Percentiles rank a stretch among this genome's conserved stretches.
These are phyloP conservation scores for Umbellularia californica DNA, from an alignment of 164 flowering plant genomes.

Conservation along the genomic window DNA sequence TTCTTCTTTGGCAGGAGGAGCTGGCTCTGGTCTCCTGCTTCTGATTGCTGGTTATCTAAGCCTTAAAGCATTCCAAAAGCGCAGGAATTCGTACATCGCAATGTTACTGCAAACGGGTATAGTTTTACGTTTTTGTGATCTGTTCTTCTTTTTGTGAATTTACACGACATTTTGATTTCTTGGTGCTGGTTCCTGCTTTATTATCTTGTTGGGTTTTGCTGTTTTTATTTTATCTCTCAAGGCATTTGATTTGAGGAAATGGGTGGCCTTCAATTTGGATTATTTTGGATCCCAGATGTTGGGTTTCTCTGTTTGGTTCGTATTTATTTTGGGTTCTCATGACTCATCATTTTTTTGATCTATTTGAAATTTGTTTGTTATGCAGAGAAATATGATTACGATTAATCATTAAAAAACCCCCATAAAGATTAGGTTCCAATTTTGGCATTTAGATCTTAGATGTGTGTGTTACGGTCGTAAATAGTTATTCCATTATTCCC, in stretches of 20 bases:
- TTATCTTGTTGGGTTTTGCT: not conserved
- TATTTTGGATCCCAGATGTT: not conserved
- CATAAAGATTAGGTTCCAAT: no score
- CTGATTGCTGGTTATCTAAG: constrained; percentile 72
- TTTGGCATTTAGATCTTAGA: no score
- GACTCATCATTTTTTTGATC: no score
- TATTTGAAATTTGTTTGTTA: no score
- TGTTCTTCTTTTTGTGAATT: not conserved
- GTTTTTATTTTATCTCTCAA: not conserved
- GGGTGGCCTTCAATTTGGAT: not conserved
- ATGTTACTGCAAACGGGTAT: constrained; percentile 65
- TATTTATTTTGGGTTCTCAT: no score
- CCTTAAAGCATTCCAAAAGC: constrained; percentile 69
- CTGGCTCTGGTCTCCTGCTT: constrained; percentile 64
- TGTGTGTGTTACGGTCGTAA: no score
- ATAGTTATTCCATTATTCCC: no score
- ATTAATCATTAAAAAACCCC: no score
- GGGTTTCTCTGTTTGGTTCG: not conserved
- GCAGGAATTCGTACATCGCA: constrained; percentile 63
- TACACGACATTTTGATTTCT: no score
- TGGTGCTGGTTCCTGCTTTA: no score
- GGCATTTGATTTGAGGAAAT: not conserved
- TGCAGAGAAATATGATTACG: no score
- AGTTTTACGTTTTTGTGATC: not conserved
- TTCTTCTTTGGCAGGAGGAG: constrained; percentile 77